Conservation (phyloP, 257 asterid genomes). For the Scutellaria minor region DNA sequence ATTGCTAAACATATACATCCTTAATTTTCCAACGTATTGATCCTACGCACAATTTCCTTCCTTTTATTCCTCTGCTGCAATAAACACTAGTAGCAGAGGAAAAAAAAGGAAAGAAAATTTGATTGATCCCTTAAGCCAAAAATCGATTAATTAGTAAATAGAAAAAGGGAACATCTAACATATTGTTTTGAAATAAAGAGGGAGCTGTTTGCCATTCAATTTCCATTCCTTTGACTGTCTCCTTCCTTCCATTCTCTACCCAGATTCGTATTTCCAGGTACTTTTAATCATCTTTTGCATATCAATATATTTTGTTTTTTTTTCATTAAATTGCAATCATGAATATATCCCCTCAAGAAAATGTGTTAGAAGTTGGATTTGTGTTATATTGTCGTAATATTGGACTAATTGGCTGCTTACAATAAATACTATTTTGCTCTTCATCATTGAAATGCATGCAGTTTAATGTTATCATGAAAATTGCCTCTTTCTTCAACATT, state of each 20-base stretch:
- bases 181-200: not conserved
- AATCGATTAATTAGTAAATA: too few relatives aligned
- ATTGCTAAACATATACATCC: conserved; percentile 3
- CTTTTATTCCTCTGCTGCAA: conserved; percentile 44
- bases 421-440: too few relatives aligned
- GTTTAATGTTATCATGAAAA: too few relatives aligned
- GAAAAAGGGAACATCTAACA: too few relatives aligned
- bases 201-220: conserved; percentile 18
- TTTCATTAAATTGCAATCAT: too few relatives aligned
- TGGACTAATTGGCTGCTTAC: too few relatives aligned
- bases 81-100: conserved; percentile 31
- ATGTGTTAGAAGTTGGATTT: too few relatives aligned
- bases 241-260: conserved; percentile 11
- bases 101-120: not conserved
- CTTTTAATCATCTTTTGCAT: not conserved
- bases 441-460: too few relatives aligned
- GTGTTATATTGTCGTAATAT: too few relatives aligned
- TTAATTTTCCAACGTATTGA: conserved; percentile 24
- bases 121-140: not conserved
- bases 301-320: too few relatives aligned
- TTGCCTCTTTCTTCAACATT: too few relatives aligned
- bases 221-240: not conserved
- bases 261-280: conserved; percentile 23
- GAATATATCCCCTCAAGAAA: too few relatives aligned
- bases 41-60: conserved; percentile 27